Evolutionary conservation across 331 rosid genomes (phyloP), one percentile per base, ranked within the genome.

Genomic region (Quercus tomentella): DNA sequence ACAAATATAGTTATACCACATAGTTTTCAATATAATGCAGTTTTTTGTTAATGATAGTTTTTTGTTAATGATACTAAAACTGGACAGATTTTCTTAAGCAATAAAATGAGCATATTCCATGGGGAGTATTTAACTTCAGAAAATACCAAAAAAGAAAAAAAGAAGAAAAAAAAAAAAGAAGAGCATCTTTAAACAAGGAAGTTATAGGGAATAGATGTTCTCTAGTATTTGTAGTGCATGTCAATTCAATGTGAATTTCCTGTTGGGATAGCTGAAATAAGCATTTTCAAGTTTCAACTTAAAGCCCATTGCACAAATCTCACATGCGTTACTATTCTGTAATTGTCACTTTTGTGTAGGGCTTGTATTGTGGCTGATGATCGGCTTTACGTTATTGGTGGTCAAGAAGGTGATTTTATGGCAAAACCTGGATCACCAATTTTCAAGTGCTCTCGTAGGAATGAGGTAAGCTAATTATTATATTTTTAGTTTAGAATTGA

Each of bases 381-480:
- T 80, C 90, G 80, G 41, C 98, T 95, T 82, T 95, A 84, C 71
- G 88, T 95, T 70, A 78, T 95, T 68, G 98, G 98, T 84, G 98
- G 98, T 85, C 98, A 95, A 89, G 98, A 95, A 88, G 98, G 98
- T 56, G 98, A 95, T 83, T 95, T 92, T 79, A 95, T 95, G 97
- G 93, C 98, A 85, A 95, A 95, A 81, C 98, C 97, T 3, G 96
- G 97, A 73, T 95, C 98, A n/a, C 97, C 97, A 51, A 92, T 91
- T 84, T 95, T 95, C 86, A 95, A 95, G 86, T 92, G 98, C 80
- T 92, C 98, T 0, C 97, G 98, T 67, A 88, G 97, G 85, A 65
- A 49, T n/a, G 97, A 95, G 98, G 98, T 95, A 80, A 52, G 74
- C 56, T 8, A 23, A 20, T 22, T 9, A 54, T 33, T 72, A 45